phyloP scores from a whole-genome alignment of 2,329 filamentous ascomycete genomes.

The Aureobasidium sp. region DNA sequence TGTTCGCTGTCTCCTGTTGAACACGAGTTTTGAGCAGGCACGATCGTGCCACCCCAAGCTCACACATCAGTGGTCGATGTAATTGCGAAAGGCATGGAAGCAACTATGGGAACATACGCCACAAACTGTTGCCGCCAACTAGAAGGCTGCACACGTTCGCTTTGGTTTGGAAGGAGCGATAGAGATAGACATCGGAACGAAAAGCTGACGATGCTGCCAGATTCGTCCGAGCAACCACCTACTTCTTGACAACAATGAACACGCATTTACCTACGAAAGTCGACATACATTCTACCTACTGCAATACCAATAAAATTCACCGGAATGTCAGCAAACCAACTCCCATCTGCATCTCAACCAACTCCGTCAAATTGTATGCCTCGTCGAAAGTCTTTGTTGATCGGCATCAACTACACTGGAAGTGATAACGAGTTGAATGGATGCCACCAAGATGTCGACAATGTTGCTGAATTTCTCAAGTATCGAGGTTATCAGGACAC shows the following conservation, averaged over 20 bases:
- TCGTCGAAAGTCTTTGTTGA: constrained; percentile 40
- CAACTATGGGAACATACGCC: no score
- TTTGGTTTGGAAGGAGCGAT: not conserved
- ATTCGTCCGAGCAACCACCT: not conserved
- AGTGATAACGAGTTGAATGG: constrained; percentile 37
- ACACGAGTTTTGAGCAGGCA: not conserved
- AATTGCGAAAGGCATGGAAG: not conserved
- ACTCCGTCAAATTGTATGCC: not conserved
- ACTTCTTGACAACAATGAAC: not conserved
- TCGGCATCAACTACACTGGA: constrained; percentile 45
- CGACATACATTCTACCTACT: not conserved
- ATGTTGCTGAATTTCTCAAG: constrained; percentile 38
- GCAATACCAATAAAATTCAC: not conserved
- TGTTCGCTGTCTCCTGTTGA: not conserved
- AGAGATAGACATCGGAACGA: not conserved
- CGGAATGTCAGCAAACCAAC: not conserved
- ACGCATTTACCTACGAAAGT: not conserved
- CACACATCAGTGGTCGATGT: not conserved
- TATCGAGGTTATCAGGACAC: constrained; percentile 36
- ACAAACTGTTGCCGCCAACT: no score
- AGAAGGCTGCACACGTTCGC: not conserved
- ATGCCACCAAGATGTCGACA: constrained; percentile 43
- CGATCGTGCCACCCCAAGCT: not conserved
- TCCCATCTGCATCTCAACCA: not conserved
- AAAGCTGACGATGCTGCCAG: not conserved